Base-by-base conservation (phyloP, 2,329 filamentous ascomycete species). In the Cladosporium phlei region DNA sequence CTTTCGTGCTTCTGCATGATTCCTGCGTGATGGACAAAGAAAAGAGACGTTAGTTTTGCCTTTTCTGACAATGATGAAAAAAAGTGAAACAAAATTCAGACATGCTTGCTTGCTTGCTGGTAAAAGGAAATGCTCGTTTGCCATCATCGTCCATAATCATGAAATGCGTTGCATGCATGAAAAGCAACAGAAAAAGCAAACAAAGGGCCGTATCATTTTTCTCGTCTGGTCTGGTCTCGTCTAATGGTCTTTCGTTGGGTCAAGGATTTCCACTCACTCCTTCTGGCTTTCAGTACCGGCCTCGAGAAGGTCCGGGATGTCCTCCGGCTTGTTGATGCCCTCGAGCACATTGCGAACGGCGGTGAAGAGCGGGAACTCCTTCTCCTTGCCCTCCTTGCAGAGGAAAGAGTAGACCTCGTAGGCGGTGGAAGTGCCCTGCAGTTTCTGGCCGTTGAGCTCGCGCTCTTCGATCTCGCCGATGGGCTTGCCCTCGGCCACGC, bases 361-460 rank as follows among this genome's bases (percentile, higher is more conserved):
- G 7, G 88, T 96, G 65, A 98, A 94, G 5, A 98, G 73, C 16
- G 93, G 93, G 66, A 95, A 98, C 42, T 95, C 85, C 24, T 80
- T 73, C 69, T 94, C 89, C 54, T 84, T 70, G 1, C 85, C 86
- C 55, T 86, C 78, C 39, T 80, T 80, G 72, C 85, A 87, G 61
- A 98, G 69, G 69, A 97, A 97, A 39, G 77, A 82, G 71, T 95
- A 87, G 32, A 98, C 90, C 67, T 98, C 93, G 53, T 83, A 80
- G 7, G 93, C 90, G 3, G 93, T 98, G 57, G 84, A 84, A 0
- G 89, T 97, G 28, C 93, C 93, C 72, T 98, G 93, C 49, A 98
- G 74, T 73, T 94, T 95, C 75, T 98, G 93, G 11, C 93, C 93
- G 64, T 98, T 97, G 52, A 98, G 77, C 65, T 96, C 90, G 49